Percentiles rank a stretch among this genome's conserved stretches.
These are phyloP conservation scores for Alloascoidea africana DNA, from an alignment of 805 yeast species.

Conservation along the genomic window DNA sequence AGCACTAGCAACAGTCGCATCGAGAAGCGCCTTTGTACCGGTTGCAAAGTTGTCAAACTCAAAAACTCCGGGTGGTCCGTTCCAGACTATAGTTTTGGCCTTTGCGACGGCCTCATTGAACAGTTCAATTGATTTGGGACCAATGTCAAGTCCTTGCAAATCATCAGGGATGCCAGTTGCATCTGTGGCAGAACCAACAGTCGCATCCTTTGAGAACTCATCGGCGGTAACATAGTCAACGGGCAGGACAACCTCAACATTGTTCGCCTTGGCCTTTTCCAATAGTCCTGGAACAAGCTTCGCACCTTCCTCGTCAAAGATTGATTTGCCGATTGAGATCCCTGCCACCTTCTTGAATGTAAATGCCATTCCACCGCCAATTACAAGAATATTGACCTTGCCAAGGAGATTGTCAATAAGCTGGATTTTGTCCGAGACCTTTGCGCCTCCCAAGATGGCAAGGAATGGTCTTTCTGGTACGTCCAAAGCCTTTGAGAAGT, in stretches of 20 bases:
- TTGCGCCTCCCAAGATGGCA: slow-evolving; percentile 99
- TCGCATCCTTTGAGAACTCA: slow-evolving; percentile 84
- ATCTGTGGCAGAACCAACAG: slow-evolving; percentile 69
- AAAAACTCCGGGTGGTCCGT: slow-evolving; percentile 99
- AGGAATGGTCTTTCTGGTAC: slow-evolving; percentile 96
- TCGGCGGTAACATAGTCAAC: slow-evolving; percentile 95
- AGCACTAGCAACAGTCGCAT: slow-evolving; percentile 76
- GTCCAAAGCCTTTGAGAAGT: slow-evolving; percentile 97
- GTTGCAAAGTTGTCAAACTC: slow-evolving; percentile 86
- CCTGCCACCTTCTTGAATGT: slow-evolving; percentile 92
- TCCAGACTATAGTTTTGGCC: slow-evolving; percentile 98
- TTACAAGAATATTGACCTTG: slow-evolving; percentile 87
- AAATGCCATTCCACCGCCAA: slow-evolving; percentile 99
- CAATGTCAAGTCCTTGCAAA: slow-evolving; percentile 93
- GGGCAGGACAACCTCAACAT: slow-evolving; percentile 88
- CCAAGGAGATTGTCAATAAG: slow-evolving; percentile 86
- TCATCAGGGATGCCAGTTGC: slow-evolving; percentile 88
- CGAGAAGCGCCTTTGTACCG: slow-evolving; percentile 87
- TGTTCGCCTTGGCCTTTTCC: slow-evolving; percentile 92
- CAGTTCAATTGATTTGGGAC: slow-evolving; percentile 74
- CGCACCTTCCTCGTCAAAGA: slow-evolving; percentile 90
- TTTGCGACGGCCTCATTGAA: slow-evolving; percentile 72
- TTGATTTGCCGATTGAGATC: slow-evolving; percentile 81
- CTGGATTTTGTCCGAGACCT: slow-evolving; percentile 97
- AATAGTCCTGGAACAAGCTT: slow-evolving; percentile 84